Evolutionary conservation across 768 basidiomycete species (phyloP).

Genomic region (Crepidotus variabilis): DNA sequence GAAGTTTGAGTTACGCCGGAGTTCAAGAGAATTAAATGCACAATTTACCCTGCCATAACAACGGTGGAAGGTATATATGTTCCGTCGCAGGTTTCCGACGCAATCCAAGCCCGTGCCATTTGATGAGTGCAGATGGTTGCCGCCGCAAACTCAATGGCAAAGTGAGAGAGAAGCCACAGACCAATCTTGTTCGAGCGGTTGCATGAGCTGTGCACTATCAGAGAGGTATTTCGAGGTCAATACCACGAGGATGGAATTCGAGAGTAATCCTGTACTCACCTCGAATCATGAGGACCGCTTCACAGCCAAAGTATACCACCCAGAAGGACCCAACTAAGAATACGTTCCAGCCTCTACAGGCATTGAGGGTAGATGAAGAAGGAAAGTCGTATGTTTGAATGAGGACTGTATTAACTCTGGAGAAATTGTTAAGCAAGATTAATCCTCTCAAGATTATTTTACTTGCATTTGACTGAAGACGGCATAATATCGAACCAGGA

Average conservation of each 20-base stretch:
- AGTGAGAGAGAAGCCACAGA: slow-evolving; percentile 6
- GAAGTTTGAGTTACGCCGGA: neutral
- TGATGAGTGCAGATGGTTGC: slow-evolving; percentile 9
- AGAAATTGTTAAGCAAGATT: neutral
- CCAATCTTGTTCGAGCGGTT: slow-evolving; percentile 10
- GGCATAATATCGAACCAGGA: slow-evolving; percentile 10
- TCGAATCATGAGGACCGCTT: slow-evolving; percentile 14
- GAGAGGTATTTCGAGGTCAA: too few species aligned
- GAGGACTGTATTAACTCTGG: slow-evolving; percentile 8
- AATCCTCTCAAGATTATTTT: neutral
- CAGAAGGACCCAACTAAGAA: slow-evolving; percentile 10
- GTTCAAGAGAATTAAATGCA: neutral
- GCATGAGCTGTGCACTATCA: slow-evolving; percentile 13
- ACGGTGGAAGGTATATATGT: neutral
- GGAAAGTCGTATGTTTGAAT: neutral
- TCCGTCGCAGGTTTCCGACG: neutral
- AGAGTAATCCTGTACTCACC: slow-evolving; percentile 1
- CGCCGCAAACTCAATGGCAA: slow-evolving; percentile 7
- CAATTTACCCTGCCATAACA: neutral
- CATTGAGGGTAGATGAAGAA: slow-evolving; percentile 8
- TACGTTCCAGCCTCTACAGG: slow-evolving; percentile 13
- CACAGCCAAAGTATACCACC: slow-evolving; percentile 10
- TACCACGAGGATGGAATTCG: neutral
- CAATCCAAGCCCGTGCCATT: neutral
- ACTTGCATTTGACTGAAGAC: slow-evolving; percentile 13